Evolutionary conservation across 805 yeast genomes (phyloP), one percentile per base, ranked within the genome.

Genomic region (Kuraishia floccosa): DNA sequence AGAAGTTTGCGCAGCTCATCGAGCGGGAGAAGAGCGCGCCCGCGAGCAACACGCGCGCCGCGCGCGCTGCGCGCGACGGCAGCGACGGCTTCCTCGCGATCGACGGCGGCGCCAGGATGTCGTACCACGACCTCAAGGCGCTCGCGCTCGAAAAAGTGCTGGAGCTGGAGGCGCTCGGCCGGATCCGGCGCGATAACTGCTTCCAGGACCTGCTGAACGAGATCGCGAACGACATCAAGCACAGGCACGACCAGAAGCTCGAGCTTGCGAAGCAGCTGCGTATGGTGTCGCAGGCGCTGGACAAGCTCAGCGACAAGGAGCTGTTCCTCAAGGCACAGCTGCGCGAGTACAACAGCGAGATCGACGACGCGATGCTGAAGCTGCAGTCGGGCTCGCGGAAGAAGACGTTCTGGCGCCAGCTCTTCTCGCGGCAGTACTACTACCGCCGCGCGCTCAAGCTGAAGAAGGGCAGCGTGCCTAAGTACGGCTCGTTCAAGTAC

Each of bases 131-230:
- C 28, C 60, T 91, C 44, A 91, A 89, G 52, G 76, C 72, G 37
- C 56, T 72, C 41, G 78, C 94, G 0, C 55, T 91, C 22, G 86
- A 80, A 41, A 68, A 77, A 35, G 66, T 89, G 3, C 58, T 86
- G 31, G 84, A 84, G 42, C 57, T 91, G 30, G 96, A 89, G 46
- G 49, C 64, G 1, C 53, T 70, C 47, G 86, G 84, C 2, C 53
- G 63, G 24, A 64, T 87, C 6, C 61, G 78, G 3, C 65, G 94
- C 35, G 58, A 65, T 20, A 72, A 84, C 46, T 73, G 79, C 13
- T 84, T 76, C 51, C 97, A 91, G 48, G 75, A 70, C 15, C 47
- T 91, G 10, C 54, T 91, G 35, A 85, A 86, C 45, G 84, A 82
- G 39, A 77, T 91, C 38, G 94, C 96, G 0, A 56, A 66, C 32